Evolutionary conservation across 2,329 filamentous ascomycete species (phyloP).

Genomic region (Fusarium austroafricanum): DNA sequence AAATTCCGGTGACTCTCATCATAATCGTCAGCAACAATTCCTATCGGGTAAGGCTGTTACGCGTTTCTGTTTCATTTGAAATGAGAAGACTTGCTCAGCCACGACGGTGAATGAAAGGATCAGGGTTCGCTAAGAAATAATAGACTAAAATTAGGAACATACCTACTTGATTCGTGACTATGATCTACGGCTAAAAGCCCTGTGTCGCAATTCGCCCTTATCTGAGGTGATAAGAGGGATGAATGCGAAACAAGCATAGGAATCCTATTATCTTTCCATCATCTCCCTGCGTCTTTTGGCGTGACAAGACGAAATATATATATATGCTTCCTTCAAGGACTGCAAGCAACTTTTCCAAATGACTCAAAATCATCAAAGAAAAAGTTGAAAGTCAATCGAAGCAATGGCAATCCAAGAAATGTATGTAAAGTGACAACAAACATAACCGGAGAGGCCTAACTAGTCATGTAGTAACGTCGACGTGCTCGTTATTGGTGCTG

Average conservation of each 20-base stretch:
- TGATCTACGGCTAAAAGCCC: rapidly evolving
- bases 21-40: no score
- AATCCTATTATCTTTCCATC: no score
- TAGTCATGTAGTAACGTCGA: constrained; percentile 78
- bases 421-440: not conserved
- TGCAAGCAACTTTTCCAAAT: no score
- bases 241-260: no score
- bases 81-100: not conserved
- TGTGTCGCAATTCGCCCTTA: not conserved
- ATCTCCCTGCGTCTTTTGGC: no score
- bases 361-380: no score
- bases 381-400: no score
- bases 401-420: not conserved
- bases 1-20: no score
- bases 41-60: no score
- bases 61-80: no score
- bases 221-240: not conserved
- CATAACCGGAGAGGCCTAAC: not conserved
- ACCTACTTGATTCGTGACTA: rapidly evolving
- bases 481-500: constrained; percentile 96
- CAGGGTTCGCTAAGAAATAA: not conserved
- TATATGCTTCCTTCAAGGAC: no score
- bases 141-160: not conserved
- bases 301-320: no score
- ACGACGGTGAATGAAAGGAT: not conserved